A percentile compares a stretch with the other conserved stretches of the same genome.
These are phyloP conservation scores for Microsporum ferrugineum DNA, from an alignment of 2,329 filamentous ascomycete species.

Conservation along the genomic window DNA sequence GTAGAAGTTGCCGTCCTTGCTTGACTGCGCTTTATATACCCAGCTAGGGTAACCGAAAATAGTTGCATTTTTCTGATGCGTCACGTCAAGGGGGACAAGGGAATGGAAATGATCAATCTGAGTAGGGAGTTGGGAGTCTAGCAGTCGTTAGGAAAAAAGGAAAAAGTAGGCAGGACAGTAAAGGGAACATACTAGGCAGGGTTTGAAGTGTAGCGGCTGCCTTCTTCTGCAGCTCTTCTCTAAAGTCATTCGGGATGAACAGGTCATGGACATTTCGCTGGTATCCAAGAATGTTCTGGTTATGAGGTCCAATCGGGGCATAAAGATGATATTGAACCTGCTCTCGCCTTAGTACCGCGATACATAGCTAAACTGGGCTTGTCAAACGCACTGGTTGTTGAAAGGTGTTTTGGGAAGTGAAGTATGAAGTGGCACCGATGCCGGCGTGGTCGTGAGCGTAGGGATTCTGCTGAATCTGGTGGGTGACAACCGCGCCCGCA, in stretches of 20 bases:
- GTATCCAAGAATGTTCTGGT: slow-evolving; percentile 69
- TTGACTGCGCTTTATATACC: slow-evolving; percentile 88
- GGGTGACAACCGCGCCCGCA: slow-evolving; percentile 31
- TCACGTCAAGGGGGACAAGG: slow-evolving; percentile 76
- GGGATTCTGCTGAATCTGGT: slow-evolving; percentile 52
- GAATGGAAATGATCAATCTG: slow-evolving; percentile 82
- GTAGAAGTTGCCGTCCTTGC: slow-evolving; percentile 80
- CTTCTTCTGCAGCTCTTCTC: slow-evolving; percentile 83
- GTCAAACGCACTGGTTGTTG: slow-evolving; percentile 49
- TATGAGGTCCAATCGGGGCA: slow-evolving; percentile 70
- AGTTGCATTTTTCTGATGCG: slow-evolving; percentile 62
- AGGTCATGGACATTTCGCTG: slow-evolving; percentile 83
- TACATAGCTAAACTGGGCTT: background rate
- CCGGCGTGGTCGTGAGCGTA: slow-evolving; percentile 61
- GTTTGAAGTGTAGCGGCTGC: slow-evolving; percentile 74
- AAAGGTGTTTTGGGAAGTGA: slow-evolving; percentile 46
- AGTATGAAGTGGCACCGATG: slow-evolving; percentile 55
- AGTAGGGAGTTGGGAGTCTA: slow-evolving; percentile 58
- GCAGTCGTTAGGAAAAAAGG: background rate
- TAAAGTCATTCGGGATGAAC: slow-evolving; percentile 74
- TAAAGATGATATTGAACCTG: slow-evolving; percentile 87
- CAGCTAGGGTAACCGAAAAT: slow-evolving; percentile 83
- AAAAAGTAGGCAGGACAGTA: background rate
- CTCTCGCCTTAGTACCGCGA: slow-evolving; percentile 14
- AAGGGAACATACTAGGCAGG: slow-evolving; percentile 53